Percentiles rank a stretch among this genome's conserved stretches.
These are phyloP conservation scores for Spathaspora sp. DNA, from an alignment of 1,139 yeast genomes.

Conservation along the genomic window DNA sequence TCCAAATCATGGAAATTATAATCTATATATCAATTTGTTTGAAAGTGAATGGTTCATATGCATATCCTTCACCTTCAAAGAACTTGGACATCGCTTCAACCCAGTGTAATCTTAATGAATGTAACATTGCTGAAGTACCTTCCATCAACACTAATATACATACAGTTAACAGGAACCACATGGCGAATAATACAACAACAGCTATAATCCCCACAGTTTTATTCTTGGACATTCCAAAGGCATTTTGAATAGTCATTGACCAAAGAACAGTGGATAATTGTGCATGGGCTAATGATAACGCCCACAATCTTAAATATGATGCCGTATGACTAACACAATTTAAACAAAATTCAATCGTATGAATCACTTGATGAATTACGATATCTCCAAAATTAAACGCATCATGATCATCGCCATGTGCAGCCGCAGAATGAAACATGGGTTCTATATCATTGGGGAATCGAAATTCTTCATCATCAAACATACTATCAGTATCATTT, in stretches of 20 bases:
- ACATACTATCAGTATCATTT: slow-evolving; percentile 19
- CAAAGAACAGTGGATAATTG: slow-evolving; percentile 93
- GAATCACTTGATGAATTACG: slow-evolving; percentile 96
- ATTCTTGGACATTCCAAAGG: slow-evolving; percentile 66
- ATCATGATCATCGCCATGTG: slow-evolving; percentile 42
- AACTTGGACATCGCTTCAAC: slow-evolving; percentile 99
- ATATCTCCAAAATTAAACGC: slow-evolving; percentile 83
- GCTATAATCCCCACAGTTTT: slow-evolving; percentile 58
- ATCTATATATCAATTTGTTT: slow-evolving; percentile 16
- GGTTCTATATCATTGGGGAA: slow-evolving; percentile 53
- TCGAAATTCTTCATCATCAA: slow-evolving; percentile 29
- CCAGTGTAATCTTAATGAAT: slow-evolving; percentile 96
- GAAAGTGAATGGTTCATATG: slow-evolving; percentile 81
- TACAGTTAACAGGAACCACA: slow-evolving; percentile 93
- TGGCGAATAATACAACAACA: slow-evolving; percentile 79
- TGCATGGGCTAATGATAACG: slow-evolving; percentile 94
- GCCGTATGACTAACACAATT: slow-evolving; percentile 99
- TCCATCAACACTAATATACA: slow-evolving; percentile 94
- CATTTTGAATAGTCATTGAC: slow-evolving; percentile 89
- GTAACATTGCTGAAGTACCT: slow-evolving; percentile 98
- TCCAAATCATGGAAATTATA: slow-evolving; percentile 7
- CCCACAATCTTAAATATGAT: slow-evolving; percentile 95
- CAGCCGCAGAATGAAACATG: slow-evolving; percentile 29
- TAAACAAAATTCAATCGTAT: slow-evolving; percentile 96
- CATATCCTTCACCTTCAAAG: slow-evolving; percentile 92